Evolutionary conservation across 2,329 filamentous ascomycete genomes (phyloP), one percentile per base, ranked within the genome.

Genomic region (Cladosporium sp.): DNA sequence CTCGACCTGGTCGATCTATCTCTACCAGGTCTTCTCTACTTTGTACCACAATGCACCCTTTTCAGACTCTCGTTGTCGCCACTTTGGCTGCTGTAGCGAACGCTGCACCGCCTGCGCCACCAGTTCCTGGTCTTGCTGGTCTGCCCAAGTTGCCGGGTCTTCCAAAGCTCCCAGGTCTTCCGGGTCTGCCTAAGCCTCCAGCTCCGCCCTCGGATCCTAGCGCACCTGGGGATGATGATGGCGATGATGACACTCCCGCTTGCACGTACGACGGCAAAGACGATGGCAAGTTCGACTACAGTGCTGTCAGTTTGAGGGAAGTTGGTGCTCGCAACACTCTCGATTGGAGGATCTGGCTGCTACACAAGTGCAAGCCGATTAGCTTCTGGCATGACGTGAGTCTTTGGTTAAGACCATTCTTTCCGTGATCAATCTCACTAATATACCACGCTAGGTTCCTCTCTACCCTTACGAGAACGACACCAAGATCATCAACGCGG

Each of bases 391-490:
- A 99, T 83, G 94, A 99, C 76, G 92, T 99, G 68, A 3, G 43
- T 47, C n/a, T 11, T 17, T 3, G n/a, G 22, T 1, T 3, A 4
- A 14, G 12, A n/a, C n/a, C n/a, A n/a, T 6, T n/a, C n/a, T 30
- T 6, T 28, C 25, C 14, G 7, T 5, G 3, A 19, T 28, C 2
- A 20, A 3, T 3, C 6, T 28, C 14, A 12, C 43, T 47, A 8
- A 47, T n/a, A 8, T n/a, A 12, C 2, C 15, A 28, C 3, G 12
- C 3, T 28, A 47, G 43, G 43, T 47, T 14, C 94, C 94, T 64
- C 90, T 99, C 69, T 99, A 92, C 75, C 93, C 93, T 86, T 96
- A 97, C 77, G 84, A 89, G 79, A 89, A 96, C 82, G 86, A 96
- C 84, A 96, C 88, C 69, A 56, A 30, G 3, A 82, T 97, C 76